Evolutionary conservation across 2,329 filamentous ascomycete species (phyloP), one percentile per base, ranked within the genome.

Genomic region (Scorias spongiosa): DNA sequence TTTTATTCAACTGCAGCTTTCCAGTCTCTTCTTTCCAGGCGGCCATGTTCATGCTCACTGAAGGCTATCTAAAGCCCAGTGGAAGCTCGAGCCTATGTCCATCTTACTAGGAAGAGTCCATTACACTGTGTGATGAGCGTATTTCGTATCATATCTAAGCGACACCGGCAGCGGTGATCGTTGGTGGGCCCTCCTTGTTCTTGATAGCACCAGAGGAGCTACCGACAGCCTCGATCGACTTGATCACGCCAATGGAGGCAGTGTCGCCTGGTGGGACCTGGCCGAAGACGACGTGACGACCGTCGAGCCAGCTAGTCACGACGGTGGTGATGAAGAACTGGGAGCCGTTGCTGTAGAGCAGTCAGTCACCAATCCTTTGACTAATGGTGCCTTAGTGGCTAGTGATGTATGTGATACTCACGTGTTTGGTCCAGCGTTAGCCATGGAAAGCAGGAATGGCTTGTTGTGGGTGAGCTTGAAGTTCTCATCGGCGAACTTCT

Each of bases 371-470:
- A 26, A 26, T 26, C 7, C 20, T 4, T 26, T 26, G 20, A 41
- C 39, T 37, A 42, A 43, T 11, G 42, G 15, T 14, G 10, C 36
- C n/a, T 18, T 46, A 26, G 52, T 7, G 20, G 20, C 20, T 26
- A 26, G 20, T 7, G 7, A 26, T 26, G 20, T 7, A 26, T 26
- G 20, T 26, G 20, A 7, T 39, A 63, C 72, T 61, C 69, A 78
- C 74, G 89, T 96, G 81, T 96, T 93, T 42, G 88, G 87, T 44
- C 91, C 91, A 54, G 91, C 89, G 64, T 98, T 98, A 59, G 91
- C 91, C 91, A 98, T 98, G 63, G 85, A 93, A 51, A 98, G 74
- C 52, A 96, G 71, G 71, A 95, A 95, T 5, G 91, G 88, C 57
- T 80, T 82, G 57, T 91, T 84, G 64, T 98, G 91, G 72, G 89